phyloP scores from a whole-genome alignment of 306 rosid genomes.

The Castanopsis chinensis region DNA sequence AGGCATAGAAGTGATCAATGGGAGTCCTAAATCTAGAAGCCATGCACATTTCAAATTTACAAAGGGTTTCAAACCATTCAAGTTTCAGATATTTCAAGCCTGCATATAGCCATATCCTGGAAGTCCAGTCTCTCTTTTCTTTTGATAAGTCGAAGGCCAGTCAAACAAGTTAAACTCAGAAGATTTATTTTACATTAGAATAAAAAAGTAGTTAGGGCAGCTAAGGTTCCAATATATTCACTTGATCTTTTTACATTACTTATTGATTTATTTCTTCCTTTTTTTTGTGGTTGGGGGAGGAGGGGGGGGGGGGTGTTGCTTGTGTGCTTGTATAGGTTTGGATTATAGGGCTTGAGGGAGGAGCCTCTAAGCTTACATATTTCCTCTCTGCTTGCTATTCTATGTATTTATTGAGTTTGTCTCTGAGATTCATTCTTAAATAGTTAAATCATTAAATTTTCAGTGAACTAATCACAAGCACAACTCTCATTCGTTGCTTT shows the following conservation, averaged over 20 bases:
- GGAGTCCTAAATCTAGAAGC: conserved; percentile 12
- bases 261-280: neutral
- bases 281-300: too few species aligned
- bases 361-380: neutral
- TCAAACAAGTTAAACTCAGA: neutral
- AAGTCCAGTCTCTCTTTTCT: too few species aligned
- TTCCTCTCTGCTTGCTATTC: neutral
- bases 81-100: conserved; percentile 2
- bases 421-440: neutral
- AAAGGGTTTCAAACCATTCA: neutral
- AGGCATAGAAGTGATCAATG: neutral
- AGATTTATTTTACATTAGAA: neutral
- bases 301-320: too few species aligned
- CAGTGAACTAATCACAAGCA: conserved; percentile 8
- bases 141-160: neutral
- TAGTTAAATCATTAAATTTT: neutral
- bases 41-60: neutral
- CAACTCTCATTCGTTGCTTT: neutral
- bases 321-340: too few species aligned
- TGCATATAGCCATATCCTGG: neutral
- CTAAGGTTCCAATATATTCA: neutral
- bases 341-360: neutral
- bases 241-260: neutral
- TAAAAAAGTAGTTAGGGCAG: neutral
- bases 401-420: neutral